Percentiles rank a stretch among this genome's conserved stretches.
phyloP scores from a whole-genome alignment of 495 filamentous ascomycete species.

The Penicillium ucsense region DNA sequence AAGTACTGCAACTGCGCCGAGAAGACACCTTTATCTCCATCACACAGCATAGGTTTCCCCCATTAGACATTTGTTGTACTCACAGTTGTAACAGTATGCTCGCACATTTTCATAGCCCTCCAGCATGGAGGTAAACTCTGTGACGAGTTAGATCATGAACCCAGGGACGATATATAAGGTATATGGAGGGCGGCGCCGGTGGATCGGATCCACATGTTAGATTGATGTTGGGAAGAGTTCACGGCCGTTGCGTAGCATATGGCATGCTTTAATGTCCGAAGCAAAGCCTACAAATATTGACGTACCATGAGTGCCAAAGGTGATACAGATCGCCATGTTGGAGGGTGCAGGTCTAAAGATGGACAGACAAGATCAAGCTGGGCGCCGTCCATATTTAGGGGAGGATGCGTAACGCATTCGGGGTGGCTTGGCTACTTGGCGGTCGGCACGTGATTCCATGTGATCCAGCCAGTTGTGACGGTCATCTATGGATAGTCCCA shows the following conservation, averaged over 20 bases:
- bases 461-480: conserved; percentile 4
- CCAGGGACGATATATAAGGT: neutral
- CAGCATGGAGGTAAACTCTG: conserved; percentile 44
- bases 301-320: conserved; percentile 45
- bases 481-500: too few species aligned
- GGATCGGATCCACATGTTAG: too few species aligned
- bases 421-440: conserved; percentile 22
- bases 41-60: too few species aligned
- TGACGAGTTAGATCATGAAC: neutral
- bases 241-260: too few species aligned
- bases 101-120: conserved; percentile 46
- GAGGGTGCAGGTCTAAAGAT: neutral
- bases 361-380: neutral
- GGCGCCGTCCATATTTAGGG: conserved; percentile 1
- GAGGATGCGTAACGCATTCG: conserved; percentile 1
- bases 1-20: neutral
- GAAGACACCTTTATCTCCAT: too few species aligned
- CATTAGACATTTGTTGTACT: conserved; percentile 6
- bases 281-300: neutral
- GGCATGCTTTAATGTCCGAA: neutral
- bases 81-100: conserved; percentile 47
- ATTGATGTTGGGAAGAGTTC: too few species aligned
- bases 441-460: conserved; percentile 14
- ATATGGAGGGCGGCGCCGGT: neutral
- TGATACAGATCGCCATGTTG: conserved; percentile 46